Base-by-base conservation (phyloP, 768 basidiomycete genomes). In the Agaricus blazei region DNA sequence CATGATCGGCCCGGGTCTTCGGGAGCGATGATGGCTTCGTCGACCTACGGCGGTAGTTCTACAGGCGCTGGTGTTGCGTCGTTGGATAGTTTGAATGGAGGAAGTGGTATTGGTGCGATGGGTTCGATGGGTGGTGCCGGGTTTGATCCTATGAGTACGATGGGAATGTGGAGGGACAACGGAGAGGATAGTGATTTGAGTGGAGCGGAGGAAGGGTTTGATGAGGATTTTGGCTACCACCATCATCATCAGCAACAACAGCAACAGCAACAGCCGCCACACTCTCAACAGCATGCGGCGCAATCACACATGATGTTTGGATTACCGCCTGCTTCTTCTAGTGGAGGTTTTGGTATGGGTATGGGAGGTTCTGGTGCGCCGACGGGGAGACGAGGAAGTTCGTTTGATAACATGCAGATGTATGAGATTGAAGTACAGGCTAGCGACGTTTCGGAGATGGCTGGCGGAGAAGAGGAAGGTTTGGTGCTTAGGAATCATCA, bases 361-460 rank as follows among this genome's bases (percentile, higher is more conserved):
- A 46, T 23, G 7, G 49, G 45, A 60, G 49, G 15, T 41, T 51
- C 15, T 29, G 46, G 9, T 15, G 29, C 12, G 28, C 27, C 34
- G 31, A 49, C 2, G 62, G 71, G 61, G 65, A 64, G 7, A 48
- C 63, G 27, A 56, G 60, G 4, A 58, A 48, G n/a, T 26, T 66
- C 73, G 29, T 71, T 77, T 29, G 75, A 82, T 64, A 19, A 19
- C 1, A 74, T 82, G 57, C 72, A 72, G 58, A 77, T 80, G 70
- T 85, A 79, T 59, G 82, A 82, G 65, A 75, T 84, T 31, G 85
- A 85, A 70, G 76, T 86, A 31, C 70, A 69, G 24, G 83, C 82
- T 3, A 70, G 71, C 43, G 75, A 69, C 42, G 66, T 83, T 52
- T 76, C 75, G 46, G 82, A 82, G 46, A 78, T 84, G 36, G 71